Base-by-base conservation (phyloP, 2,329 filamentous ascomycete species). In the Metarhizium anisopliae region DNA sequence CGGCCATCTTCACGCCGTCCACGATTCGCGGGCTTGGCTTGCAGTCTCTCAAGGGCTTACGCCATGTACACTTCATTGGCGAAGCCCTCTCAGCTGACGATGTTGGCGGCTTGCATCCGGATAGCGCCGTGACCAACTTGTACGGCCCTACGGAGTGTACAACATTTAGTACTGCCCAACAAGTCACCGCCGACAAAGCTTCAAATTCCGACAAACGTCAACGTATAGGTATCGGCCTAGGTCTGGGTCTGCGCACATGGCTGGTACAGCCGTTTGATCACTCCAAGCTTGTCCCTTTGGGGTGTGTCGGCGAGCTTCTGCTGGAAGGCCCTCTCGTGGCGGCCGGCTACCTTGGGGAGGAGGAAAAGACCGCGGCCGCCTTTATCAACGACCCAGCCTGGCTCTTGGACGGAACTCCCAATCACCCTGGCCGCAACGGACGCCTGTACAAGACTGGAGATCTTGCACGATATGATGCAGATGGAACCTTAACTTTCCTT, bases 1-100 rank as follows among this genome's bases (percentile, higher is more conserved):
- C 74, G 66, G 72, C 70, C 5, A 67, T 72, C 51, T 72, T 78
- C 66, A 78, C 75, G 1, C 76, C 76, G 1, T 75, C 74, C 0
- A 74, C 77, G 1, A 71, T 73, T 7, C 70, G 73, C 2, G 69
- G 76, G 2, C 62, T 77, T 5, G 70, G 74, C 32, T 57, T 69
- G 2, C 68, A 71, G 47, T 66, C 72, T 53, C 69, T 76, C 25
- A 67, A 71, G 14, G 67, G 66, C 2, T 67, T 78, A 20, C 67
- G 74, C 7, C 51, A 72, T 72, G 4, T 66, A 77, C 10, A 71
- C 36, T 73, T 10, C 64, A 76, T 16, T 70, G 72, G 35, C 73
- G 75, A 35, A 74, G 77, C 60, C 70, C 72, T 36, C 75, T 55
- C 38, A 8, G 14, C 20, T 11, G 36, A 45, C 13, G 53, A 40